Evolutionary conservation across 1,139 yeast species (phyloP), one percentile per base, ranked within the genome.

Genomic region (Pichia sp.): DNA sequence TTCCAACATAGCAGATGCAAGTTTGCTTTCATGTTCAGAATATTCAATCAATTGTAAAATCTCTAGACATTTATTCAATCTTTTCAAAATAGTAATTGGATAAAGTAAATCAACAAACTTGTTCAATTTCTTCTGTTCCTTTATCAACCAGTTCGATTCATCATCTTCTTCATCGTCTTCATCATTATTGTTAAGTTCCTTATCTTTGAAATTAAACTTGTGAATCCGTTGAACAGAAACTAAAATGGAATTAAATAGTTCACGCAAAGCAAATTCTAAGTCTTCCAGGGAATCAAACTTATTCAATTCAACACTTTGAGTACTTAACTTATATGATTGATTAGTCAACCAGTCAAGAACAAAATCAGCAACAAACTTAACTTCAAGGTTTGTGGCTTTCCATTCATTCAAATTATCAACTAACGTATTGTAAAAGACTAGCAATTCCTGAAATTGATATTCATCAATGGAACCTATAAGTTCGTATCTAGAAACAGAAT

Each of bases 61-160:
- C 1, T 50, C 54, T 26, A 79, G 60, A 38, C 69, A 64, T 3
- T 57, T 58, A 27, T 66, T 65, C 33, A 78, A 62, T 40, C 66
- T 62, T 6, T 61, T 49, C 34, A 61, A 59, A 25, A 71, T 57
- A 10, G 57, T 50, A 7, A 40, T 26, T 4, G 60, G 56, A 40
- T 71, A 71, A 9, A 78, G 58, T 9, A 68, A 55, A 46, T 72
- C 74, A 11, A 72, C 57, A 48, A 73, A 68, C 28, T 55, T 65
- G 37, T 61, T 54, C 2, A 80, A 56, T 45, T 73, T 70, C 46
- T 70, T 71, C 54, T 82, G 85, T 2, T 79, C 58, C 1, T 60
- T 52, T 9, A 71, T 63, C 39, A 86, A 71, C 95, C 95, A 86
- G n/a, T 72, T 69, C 53, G 83, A 86, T 40, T 75, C 79, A 9